Base-by-base conservation (phyloP, 345 rosid species). In the Lenwebbia sp. region DNA sequence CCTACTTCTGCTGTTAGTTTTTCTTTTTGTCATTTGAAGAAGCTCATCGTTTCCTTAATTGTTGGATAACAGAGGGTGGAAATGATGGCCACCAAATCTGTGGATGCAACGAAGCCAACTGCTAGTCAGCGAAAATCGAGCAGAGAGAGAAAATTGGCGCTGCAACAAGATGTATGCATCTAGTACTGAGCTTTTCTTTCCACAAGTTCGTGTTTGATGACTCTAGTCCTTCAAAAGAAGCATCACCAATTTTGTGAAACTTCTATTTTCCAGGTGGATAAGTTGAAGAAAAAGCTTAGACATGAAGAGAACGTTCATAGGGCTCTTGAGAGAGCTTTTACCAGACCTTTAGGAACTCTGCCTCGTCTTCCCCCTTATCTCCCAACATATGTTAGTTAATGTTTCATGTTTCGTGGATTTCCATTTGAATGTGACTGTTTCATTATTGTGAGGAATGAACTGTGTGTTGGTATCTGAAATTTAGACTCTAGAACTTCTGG, bases 331-430 rank as follows among this genome's bases (percentile, higher is more conserved):
- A 94, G 99, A 90, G 98, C 98, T 85, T 94, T 97, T 86, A 89
- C 83, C 23, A 91, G 99, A 89, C 99, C 98, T 85, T 82, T 96
- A 84, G 99, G 99, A 89, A 91, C 97, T 88, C 95, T 97, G 49
- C 99, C 99, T 58, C 99, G 99, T 87, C 96, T 96, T 83, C 96
- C 99, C 86, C 96, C 98, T 0, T 97, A 92, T 89, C 96, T 97
- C 44, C 99, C 99, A 85, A 92, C 94, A 82, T 40, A 91, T 82
- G 99, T 97, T 83, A 91, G 95, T 94, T 37, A 52, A 7, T 19
- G 74, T 47, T 21, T 6, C 9, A 9, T 85, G 51, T 49, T 52
- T n/a, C 13, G 19, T 44, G 7, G 23, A 33, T 65, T n/a, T 70
- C 8, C 0, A 23, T 65, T 55, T 47, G 53, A 10, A 50, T 62